A percentile compares a stretch with the other conserved stretches of the same genome.
These are phyloP conservation scores for Pichia deserticola DNA, from an alignment of 805 yeast genomes.

Conservation along the genomic window DNA sequence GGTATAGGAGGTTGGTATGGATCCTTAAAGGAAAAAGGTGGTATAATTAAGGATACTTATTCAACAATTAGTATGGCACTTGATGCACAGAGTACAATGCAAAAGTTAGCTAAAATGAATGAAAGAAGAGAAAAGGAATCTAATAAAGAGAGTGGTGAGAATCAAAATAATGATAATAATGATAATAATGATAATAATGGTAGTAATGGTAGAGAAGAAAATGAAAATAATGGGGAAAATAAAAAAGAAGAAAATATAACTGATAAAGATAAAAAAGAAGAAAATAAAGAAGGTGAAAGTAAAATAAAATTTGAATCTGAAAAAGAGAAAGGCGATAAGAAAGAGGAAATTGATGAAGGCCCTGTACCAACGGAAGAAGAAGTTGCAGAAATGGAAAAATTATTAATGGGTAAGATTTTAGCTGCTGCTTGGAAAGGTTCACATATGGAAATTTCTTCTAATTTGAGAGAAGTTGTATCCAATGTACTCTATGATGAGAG, in stretches of 20 bases:
- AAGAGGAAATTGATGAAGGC: constrained; percentile 18
- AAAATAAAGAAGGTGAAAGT: not conserved
- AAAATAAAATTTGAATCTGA: not conserved
- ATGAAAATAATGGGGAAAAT: not conserved
- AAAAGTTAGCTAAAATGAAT: constrained; percentile 66
- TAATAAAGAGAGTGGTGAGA: constrained; percentile 2
- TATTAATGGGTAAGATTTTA: constrained; percentile 79
- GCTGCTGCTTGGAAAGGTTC: constrained; percentile 96
- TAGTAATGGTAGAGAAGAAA: not conserved
- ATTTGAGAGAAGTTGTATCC: constrained; percentile 78
- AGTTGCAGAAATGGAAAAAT: constrained; percentile 67
- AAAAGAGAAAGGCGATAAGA: not conserved
- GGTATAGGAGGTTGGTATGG: constrained; percentile 84
- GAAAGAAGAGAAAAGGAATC: constrained; percentile 33
- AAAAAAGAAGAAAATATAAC: not conserved
- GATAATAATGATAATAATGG: not conserved
- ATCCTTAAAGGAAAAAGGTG: constrained; percentile 76
- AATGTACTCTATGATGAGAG: constrained; percentile 62
- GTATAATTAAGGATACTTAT: constrained; percentile 75
- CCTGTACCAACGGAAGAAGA: constrained; percentile 45
- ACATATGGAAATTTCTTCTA: constrained; percentile 72
- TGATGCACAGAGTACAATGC: constrained; percentile 78
- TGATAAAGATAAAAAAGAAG: not conserved
- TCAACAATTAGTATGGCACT: constrained; percentile 75
- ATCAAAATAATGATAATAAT: not conserved